These are phyloP conservation scores for Ascochyta rabiei DNA, from an alignment of 2,329 filamentous ascomycete genomes.

Conservation along the genomic window DNA sequence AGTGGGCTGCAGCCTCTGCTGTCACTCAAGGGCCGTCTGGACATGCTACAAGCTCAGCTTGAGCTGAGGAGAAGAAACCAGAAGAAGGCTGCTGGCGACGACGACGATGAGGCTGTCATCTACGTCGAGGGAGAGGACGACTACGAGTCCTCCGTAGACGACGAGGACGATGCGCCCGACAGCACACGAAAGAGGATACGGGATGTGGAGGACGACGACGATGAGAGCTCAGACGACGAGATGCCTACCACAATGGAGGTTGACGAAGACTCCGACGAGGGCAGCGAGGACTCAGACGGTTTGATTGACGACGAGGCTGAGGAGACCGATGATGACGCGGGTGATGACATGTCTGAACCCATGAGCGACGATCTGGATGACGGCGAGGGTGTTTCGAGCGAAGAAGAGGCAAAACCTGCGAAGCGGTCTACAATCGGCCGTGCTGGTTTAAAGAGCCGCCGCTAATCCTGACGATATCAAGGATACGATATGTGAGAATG, in stretches of 20 bases:
- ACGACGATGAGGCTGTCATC: constrained; percentile 74
- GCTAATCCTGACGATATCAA: constrained; percentile 20
- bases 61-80: constrained; percentile 76
- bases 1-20: constrained; percentile 81
- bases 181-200: constrained; percentile 32
- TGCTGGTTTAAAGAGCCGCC: constrained; percentile 38
- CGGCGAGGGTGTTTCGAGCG: constrained; percentile 51
- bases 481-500: constrained; percentile 13
- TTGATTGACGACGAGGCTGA: constrained; percentile 60
- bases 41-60: constrained; percentile 91
- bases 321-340: constrained; percentile 54
- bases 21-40: constrained; percentile 90
- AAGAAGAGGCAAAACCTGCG: constrained; percentile 47
- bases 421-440: constrained; percentile 43
- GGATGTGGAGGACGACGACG: constrained; percentile 36
- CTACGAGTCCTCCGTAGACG: constrained; percentile 56
- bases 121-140: constrained; percentile 85
- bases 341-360: constrained; percentile 55
- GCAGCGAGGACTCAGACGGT: constrained; percentile 62
- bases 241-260: constrained; percentile 59
- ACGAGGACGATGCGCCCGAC: constrained; percentile 32
- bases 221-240: constrained; percentile 60
- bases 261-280: constrained; percentile 54
- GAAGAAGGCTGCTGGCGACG: constrained; percentile 60
- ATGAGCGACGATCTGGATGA: constrained; percentile 55